A percentile compares a stretch with the other conserved stretches of the same genome.
Evolutionary conservation across 2,329 filamentous ascomycete genomes (phyloP).

Genomic region (Aschersonia sp.): DNA sequence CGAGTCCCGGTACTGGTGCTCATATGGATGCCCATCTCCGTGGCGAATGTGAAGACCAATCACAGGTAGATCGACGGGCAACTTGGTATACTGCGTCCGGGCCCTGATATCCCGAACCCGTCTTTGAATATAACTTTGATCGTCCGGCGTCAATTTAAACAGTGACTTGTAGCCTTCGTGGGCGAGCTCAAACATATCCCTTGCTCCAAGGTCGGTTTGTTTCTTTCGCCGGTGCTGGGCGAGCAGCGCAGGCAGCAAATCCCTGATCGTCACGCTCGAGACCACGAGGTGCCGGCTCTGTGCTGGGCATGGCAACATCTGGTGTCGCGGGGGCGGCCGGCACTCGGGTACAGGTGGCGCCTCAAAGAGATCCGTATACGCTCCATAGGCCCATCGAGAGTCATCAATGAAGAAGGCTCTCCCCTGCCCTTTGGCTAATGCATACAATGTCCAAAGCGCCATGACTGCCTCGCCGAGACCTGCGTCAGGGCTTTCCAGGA

Average conservation of each 20-base stretch:
- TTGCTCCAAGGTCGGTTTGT: slow-evolving; percentile 13
- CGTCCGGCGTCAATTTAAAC: slow-evolving; percentile 53
- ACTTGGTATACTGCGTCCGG: slow-evolving; percentile 26
- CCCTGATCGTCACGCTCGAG: slow-evolving; percentile 50
- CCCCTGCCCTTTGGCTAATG: slow-evolving; percentile 58
- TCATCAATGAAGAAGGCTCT: slow-evolving; percentile 77
- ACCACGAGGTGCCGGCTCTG: slow-evolving; percentile 62
- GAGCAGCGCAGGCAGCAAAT: slow-evolving; percentile 45
- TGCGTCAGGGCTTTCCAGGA: slow-evolving; percentile 58
- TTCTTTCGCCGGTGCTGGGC: slow-evolving; percentile 15
- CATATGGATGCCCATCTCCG: slow-evolving; percentile 64
- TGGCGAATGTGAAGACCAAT: slow-evolving; percentile 69
- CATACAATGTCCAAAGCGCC: slow-evolving; percentile 73
- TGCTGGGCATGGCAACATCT: slow-evolving; percentile 69
- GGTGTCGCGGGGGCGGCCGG: slow-evolving; percentile 54
- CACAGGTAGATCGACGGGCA: slow-evolving; percentile 20
- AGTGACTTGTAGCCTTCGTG: slow-evolving; percentile 58
- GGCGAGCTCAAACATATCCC: slow-evolving; percentile 53
- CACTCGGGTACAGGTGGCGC: slow-evolving; percentile 52
- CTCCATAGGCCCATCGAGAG: slow-evolving; percentile 68
- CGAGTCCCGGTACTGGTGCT: slow-evolving; percentile 61
- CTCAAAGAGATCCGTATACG: slow-evolving; percentile 58
- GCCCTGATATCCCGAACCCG: slow-evolving; percentile 42
- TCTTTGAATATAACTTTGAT: slow-evolving; percentile 47
- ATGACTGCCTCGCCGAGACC: slow-evolving; percentile 67